Base-by-base conservation (phyloP, 1,139 yeast species). In the Candida tetrigidarum region DNA sequence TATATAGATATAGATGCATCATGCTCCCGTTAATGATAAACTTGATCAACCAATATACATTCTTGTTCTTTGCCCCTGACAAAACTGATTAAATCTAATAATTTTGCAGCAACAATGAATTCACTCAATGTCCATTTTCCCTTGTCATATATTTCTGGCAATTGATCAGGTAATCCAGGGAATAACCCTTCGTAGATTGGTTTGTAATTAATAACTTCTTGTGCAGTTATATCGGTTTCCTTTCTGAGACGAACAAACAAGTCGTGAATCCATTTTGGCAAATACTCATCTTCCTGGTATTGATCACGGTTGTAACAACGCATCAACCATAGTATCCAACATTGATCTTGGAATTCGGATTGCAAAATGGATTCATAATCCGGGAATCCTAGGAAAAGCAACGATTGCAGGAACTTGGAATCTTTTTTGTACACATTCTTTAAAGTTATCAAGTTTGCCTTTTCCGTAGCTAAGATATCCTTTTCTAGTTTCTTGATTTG, bases 91-190 rank as follows among this genome's bases (percentile, higher is more conserved):
- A 76, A 67, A 50, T 84, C 89, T 46, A 82, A 67, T 11, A 85
- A 74, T 34, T 77, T 76, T 25, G 83, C 85, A 30, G 89, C 86
- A 20, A 76, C 62, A 14, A 84, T 78, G 50, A 86, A 70, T 48
- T 74, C 77, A 45, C 79, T 77, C 5, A 84, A 76, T 1, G 81
- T 73, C 90, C 92, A 85, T 28, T 75, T 74, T 5, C 91, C 92
- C 37, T 61, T 64, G 19, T 66, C 69, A 55, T 74, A 85, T 1
- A 85, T 74, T 51, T 83, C 89, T 2, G 92, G 92, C 3, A 83
- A 79, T 27, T 76, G 73, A 35, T 68, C 58, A 11, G 74, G 62
- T 44, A 84, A 60, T 1, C 70, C 74, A 11, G 86, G 84, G 44
- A 84, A 77, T 37, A 84, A 66, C 1, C 76, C 69, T 44, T 78